A percentile compares a stretch with the other conserved stretches of the same genome.
Evolutionary conservation across 169 alveolate genomes (phyloP).

Genomic region (Sarcocystis neurona): DNA sequence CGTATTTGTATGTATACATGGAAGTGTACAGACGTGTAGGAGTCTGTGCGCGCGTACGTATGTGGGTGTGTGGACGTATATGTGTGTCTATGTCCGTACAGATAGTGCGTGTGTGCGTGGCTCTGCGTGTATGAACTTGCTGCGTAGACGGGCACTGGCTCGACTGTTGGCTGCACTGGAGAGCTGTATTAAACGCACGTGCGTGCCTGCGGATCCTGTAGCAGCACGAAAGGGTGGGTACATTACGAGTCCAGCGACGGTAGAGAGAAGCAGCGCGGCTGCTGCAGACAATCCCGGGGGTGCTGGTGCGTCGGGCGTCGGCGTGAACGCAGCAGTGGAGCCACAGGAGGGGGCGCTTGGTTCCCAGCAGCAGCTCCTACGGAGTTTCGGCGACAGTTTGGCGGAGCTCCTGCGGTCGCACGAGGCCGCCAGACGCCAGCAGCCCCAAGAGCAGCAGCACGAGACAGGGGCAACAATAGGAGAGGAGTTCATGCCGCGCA

Average conservation of each 20-base stretch:
- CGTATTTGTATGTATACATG: no score
- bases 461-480: no score
- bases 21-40: no score
- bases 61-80: no score
- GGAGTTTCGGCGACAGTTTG: not conserved
- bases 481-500: conserved; percentile 41
- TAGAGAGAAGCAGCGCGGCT: not conserved
- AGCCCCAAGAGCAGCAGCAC: conserved; percentile 30
- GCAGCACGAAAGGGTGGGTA: conserved; percentile 58
- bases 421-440: not conserved
- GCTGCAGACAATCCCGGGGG: not conserved
- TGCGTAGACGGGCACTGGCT: conserved; percentile 47
- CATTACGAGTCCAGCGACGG: conserved; percentile 20
- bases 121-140: not conserved
- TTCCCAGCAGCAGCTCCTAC: not conserved
- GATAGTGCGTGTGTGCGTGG: not conserved
- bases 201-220: conserved; percentile 39
- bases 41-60: no score
- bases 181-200: conserved; percentile 49
- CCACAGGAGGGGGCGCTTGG: conserved; percentile 10
- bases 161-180: conserved; percentile 54
- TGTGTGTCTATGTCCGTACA: no score
- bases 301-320: not conserved
- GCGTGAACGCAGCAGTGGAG: not conserved
- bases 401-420: conserved; percentile 19